These are phyloP conservation scores for Effrenium voratum DNA, from an alignment of 73 alveolate species.

Conservation along the genomic window DNA sequence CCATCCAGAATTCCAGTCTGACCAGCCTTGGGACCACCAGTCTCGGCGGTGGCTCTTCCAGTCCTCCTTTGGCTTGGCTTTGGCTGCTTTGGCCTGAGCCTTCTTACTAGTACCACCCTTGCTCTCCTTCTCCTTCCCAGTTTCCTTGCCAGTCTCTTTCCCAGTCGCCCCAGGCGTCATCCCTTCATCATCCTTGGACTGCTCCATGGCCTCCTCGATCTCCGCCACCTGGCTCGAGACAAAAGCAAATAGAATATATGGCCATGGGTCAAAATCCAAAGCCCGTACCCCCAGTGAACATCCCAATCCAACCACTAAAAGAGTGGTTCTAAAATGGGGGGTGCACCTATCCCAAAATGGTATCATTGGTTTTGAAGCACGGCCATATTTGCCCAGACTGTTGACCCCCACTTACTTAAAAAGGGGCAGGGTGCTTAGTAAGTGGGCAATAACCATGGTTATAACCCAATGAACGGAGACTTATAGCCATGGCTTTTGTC, in stretches of 20 bases:
- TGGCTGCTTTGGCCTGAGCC: neutral
- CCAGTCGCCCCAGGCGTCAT: neutral
- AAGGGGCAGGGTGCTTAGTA: neutral
- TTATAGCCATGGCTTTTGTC: no score
- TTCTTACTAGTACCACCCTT: neutral
- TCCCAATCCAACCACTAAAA: neutral
- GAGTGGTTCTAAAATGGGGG: neutral
- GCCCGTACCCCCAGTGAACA: no score
- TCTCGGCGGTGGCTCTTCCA: constrained; percentile 15
- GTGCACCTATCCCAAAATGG: no score
- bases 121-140: neutral
- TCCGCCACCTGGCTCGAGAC: constrained; percentile 15
- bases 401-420: no score
- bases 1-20: constrained; percentile 57
- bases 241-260: no score
- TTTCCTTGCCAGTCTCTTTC: neutral
- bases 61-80: neutral
- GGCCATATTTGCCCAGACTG: no score
- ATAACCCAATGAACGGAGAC: no score
- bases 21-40: constrained; percentile 81
- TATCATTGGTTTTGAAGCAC: no score
- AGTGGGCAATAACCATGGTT: no score
- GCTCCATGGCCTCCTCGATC: constrained; percentile 77
- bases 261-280: no score
- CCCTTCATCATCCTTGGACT: constrained; percentile 1